Evolutionary conservation across 768 basidiomycete species (phyloP).

Genomic region (Tricholoma bakamatsutake): DNA sequence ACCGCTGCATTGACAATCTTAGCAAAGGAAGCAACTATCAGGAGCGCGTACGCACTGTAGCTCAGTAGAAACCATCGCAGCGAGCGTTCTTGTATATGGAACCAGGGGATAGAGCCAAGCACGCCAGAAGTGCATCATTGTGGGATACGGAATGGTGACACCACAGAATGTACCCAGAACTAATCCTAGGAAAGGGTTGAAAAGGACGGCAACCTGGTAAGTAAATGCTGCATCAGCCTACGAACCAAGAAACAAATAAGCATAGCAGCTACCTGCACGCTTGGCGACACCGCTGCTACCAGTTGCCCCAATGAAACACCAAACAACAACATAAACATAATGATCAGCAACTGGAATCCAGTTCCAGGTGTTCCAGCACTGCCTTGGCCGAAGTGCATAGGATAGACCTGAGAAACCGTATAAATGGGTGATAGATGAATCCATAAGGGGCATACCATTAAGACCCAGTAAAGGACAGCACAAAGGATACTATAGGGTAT

Average conservation of each 20-base stretch:
- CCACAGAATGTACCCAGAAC: conserved; percentile 74
- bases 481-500: conserved; percentile 72
- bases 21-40: background rate
- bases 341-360: conserved; percentile 66
- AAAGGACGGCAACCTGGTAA: conserved; percentile 61
- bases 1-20: conserved; percentile 35
- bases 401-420: conserved; percentile 40
- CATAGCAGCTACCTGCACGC: conserved; percentile 43
- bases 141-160: conserved; percentile 68
- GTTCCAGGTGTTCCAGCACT: conserved; percentile 53
- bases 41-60: conserved; percentile 44
- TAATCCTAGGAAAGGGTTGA: conserved; percentile 69
- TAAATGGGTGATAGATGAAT: conserved; percentile 1
- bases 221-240: conserved; percentile 16
- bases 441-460: conserved; percentile 43
- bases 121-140: conserved; percentile 61
- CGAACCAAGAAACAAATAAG: conserved; percentile 22
- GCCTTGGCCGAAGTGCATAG: conserved; percentile 64
- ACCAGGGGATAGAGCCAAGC: conserved; percentile 72
- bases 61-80: conserved; percentile 73
- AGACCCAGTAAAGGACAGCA: conserved; percentile 66
- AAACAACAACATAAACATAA: conserved; percentile 61
- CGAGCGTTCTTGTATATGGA: conserved; percentile 66
- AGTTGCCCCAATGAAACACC: conserved; percentile 69
- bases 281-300: conserved; percentile 70